Evolutionary conservation across 2,329 filamentous ascomycete genomes (phyloP), one percentile per base, ranked within the genome.

Genomic region (Fusarium sp.): DNA sequence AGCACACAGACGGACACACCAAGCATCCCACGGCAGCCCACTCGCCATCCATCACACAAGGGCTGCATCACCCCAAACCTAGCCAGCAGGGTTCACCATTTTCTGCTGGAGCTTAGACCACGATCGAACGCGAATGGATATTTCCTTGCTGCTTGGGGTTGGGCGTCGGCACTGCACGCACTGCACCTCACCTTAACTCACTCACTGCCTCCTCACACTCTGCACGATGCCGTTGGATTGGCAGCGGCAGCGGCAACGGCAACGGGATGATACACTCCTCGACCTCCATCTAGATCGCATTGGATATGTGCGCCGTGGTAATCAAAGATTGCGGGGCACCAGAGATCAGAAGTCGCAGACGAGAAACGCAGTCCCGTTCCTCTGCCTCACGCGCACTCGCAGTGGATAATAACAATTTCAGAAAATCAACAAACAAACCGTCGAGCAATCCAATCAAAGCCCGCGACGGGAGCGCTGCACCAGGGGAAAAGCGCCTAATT

Each of bases 381-480:
- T 64, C 60, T 62, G 59, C 51, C 56, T 64, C 61, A 56, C 65
- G 60, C 63, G 62, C 64, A 60, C 62, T 46, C 22, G 68, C 65
- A 51, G 76, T 78, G 76, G 76, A 67, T 76, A 78, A 78, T 63
- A 78, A 76, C 68, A 78, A 78, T 76, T 58, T 75, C 69, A 77
- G 66, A 60, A 78, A 73, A 75, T 78, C 76, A 78, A 78, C 66
- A 78, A 78, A 78, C 69, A 73, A 70, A 66, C 24, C 44, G 58
- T 44, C 40, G 56, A 51, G 61, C 66, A 74, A 66, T 66, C 75
- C 75, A 77, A 77, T 77, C 70, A 77, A 61, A 51, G 53, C 38
- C 24, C 59, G 36, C 42, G n/a, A 66, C 67, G 51, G 63, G 46
- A 55, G 58, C 57, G 49, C 65, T 72, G 53, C 66, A 63, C 46